Conservation (phyloP, 2,329 filamentous ascomycete species). For the Trichophyton equinum region DNA sequence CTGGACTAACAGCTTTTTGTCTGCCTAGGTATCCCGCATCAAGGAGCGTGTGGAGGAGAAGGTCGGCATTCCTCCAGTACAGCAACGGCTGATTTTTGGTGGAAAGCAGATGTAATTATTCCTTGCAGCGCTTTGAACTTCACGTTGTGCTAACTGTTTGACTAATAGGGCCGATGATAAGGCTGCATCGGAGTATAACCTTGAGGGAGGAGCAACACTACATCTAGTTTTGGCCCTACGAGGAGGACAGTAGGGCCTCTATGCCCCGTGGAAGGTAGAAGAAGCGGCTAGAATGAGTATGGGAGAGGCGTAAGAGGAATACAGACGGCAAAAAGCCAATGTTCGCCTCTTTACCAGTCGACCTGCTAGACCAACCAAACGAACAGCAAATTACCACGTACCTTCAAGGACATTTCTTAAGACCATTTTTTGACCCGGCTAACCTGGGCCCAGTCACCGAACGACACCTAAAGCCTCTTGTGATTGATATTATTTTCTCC, state of each 20-base stretch:
- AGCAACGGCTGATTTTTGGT: conserved; percentile 90
- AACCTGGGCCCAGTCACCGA: background rate
- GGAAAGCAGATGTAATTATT: conserved; percentile 84
- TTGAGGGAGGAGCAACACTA: conserved; percentile 83
- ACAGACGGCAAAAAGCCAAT: background rate
- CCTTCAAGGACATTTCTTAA: background rate
- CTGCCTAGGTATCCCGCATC: conserved; percentile 71
- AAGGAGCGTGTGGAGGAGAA: conserved; percentile 99
- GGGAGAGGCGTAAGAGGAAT: background rate
- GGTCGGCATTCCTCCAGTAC: conserved; percentile 91
- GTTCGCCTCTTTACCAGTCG: background rate
- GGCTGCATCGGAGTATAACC: conserved; percentile 76
- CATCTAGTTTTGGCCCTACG: conserved; percentile 91
- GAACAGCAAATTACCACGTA: background rate
- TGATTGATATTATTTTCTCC: background rate
- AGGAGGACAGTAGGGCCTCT: conserved; percentile 45
- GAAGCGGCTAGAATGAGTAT: background rate
- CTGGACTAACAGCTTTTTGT: background rate
- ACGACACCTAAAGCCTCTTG: background rate
- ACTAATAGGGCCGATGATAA: conserved; percentile 75
- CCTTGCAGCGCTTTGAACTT: background rate
- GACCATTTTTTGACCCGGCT: background rate
- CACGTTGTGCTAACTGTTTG: background rate
- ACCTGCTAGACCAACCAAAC: background rate
- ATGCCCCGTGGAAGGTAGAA: background rate